A percentile compares a stretch with the other conserved stretches of the same genome.
These are phyloP conservation scores for Fallopia convolvulus DNA, from an alignment of 148 eudicot species.

Conservation along the genomic window DNA sequence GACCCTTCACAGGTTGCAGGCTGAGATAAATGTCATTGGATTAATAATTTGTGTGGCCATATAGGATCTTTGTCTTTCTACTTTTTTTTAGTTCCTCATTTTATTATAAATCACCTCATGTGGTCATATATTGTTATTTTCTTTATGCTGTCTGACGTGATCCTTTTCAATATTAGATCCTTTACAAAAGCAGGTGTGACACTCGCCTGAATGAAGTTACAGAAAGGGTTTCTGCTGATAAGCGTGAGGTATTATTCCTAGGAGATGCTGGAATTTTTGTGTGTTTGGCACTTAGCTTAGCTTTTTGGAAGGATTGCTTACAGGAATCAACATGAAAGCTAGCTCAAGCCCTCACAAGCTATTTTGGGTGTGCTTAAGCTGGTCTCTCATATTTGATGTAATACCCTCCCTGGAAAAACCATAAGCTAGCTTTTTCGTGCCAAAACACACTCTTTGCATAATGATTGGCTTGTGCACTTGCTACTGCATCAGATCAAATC, in stretches of 20 bases:
- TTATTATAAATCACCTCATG: background rate
- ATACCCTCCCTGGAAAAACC: background rate
- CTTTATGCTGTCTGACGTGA: conserved; percentile 1
- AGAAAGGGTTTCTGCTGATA: conserved; percentile 73
- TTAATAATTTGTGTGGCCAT: background rate
- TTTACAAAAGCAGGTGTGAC: conserved; percentile 97
- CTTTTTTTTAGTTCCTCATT: background rate
- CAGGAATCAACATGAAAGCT: background rate
- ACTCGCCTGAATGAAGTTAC: conserved; percentile 79
- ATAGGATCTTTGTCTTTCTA: background rate
- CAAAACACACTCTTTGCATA: background rate
- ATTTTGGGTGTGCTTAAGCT: background rate
- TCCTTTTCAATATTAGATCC: conserved; percentile 42
- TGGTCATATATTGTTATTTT: background rate
- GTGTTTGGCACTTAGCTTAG: background rate
- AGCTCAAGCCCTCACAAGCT: background rate
- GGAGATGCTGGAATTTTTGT: background rate
- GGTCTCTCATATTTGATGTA: background rate
- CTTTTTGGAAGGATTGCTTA: background rate
- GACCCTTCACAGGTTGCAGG: background rate
- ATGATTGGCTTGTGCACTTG: background rate
- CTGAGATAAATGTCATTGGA: background rate
- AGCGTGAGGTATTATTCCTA: conserved; percentile 57
- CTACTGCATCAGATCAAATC: conserved; percentile 5
- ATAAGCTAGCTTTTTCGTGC: background rate